A percentile compares a stretch with the other conserved stretches of the same genome.
Evolutionary conservation across 148 eudicot genomes (phyloP).

Genomic region (Amaranthus palmeri): DNA sequence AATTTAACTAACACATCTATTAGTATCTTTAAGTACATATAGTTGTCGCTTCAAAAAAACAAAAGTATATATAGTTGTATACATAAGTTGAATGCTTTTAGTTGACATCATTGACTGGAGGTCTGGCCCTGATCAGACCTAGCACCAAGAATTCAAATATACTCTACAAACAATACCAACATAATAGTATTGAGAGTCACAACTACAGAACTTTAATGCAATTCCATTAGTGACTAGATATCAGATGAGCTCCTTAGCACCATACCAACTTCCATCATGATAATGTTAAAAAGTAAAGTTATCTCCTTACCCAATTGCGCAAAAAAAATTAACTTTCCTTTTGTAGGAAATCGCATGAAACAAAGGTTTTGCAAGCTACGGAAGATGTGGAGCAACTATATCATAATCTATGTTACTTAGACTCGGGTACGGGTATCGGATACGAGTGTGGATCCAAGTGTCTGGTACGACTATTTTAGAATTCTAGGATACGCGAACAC

Average conservation of each 20-base stretch:
- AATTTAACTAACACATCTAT: too few species aligned
- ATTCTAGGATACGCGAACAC: too few species aligned
- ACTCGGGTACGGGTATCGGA: too few species aligned
- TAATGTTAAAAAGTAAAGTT: neutral
- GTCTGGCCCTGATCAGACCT: neutral
- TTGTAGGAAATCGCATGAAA: neutral
- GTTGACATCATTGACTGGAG: too few species aligned
- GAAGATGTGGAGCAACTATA: neutral
- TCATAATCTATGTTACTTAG: too few species aligned
- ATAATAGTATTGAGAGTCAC: neutral
- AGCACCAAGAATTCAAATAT: neutral
- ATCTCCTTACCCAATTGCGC: conserved; percentile 2
- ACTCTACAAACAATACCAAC: neutral
- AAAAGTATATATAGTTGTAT: too few species aligned
- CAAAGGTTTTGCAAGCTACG: neutral
- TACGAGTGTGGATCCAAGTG: too few species aligned
- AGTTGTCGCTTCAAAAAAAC: too few species aligned
- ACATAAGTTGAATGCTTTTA: too few species aligned
- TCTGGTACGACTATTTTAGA: too few species aligned
- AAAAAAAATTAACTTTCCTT: neutral
- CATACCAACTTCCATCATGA: neutral
- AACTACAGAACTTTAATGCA: neutral
- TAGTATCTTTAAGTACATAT: too few species aligned
- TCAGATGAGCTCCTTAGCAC: neutral
- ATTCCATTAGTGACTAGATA: neutral